Percentiles rank a stretch among this genome's conserved stretches.
Evolutionary conservation across 1,284 basidiomycete genomes (phyloP).

Genomic region (Volvariella volvacea): DNA sequence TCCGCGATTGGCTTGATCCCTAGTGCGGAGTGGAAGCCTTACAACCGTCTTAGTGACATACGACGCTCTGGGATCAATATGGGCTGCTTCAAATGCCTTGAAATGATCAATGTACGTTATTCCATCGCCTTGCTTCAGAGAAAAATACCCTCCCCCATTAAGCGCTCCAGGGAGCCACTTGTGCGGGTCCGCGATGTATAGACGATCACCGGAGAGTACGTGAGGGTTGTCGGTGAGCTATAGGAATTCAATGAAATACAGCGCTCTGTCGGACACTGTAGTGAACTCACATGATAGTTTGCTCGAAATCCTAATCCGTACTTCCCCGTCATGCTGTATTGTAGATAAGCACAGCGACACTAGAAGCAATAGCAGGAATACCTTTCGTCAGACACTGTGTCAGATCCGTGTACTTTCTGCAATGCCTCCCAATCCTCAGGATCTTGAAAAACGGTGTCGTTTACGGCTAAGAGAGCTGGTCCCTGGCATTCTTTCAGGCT

Average conservation of each 20-base stretch:
- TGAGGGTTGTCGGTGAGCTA: conserved; percentile 46
- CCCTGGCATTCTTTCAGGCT: conserved; percentile 29
- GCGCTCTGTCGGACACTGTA: neutral
- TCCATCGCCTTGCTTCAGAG: neutral
- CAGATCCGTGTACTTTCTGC: conserved; percentile 36
- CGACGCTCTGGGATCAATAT: neutral
- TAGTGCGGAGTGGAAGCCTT: conserved; percentile 36
- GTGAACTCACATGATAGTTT: conserved; percentile 37
- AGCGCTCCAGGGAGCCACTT: neutral
- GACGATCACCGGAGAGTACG: conserved; percentile 31
- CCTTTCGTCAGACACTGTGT: conserved; percentile 37
- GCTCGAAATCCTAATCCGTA: conserved; percentile 46
- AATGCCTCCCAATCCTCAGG: conserved; percentile 39
- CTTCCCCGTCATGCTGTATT: conserved; percentile 43
- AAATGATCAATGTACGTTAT: neutral
- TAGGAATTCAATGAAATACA: neutral
- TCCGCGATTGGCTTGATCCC: conserved; percentile 5
- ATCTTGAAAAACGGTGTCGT: conserved; percentile 32
- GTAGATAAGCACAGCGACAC: neutral
- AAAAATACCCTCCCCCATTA: neutral
- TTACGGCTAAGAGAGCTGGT: conserved; percentile 40
- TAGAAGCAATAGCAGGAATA: conserved; percentile 15
- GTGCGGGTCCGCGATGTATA: neutral
- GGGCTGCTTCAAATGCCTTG: neutral
- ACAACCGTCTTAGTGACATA: conserved; percentile 29